Evolutionary conservation across 2,329 filamentous ascomycete species (phyloP).

Genomic region (Atkinsonella hypoxylon): DNA sequence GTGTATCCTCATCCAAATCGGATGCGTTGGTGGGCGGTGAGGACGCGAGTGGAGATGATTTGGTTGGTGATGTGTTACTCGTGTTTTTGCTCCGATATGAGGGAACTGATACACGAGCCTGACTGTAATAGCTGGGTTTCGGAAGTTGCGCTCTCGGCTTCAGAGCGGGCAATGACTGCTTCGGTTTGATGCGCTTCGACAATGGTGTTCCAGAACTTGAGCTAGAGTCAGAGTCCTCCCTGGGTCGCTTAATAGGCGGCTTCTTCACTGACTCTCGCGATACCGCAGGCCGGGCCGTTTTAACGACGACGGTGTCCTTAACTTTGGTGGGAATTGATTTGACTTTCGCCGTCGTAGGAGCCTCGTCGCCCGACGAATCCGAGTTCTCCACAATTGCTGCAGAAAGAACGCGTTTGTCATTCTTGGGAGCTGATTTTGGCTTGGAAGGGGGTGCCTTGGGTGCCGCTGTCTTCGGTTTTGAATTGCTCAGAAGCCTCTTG

Average conservation of each 20-base stretch:
- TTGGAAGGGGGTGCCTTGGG: conserved; percentile 30
- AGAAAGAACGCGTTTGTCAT: conserved; percentile 36
- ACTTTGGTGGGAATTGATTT: conserved; percentile 18
- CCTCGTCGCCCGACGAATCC: conserved; percentile 40
- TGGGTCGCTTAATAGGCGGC: conserved; percentile 35
- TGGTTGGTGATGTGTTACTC: conserved; percentile 46
- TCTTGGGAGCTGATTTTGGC: conserved; percentile 20
- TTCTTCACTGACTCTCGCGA: conserved; percentile 21
- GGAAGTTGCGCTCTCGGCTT: conserved; percentile 33
- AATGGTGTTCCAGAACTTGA: conserved; percentile 48
- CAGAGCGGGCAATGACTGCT: conserved; percentile 23
- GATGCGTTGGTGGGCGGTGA: conserved; percentile 55
- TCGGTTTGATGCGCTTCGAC: conserved; percentile 44
- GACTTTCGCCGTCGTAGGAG: conserved; percentile 17
- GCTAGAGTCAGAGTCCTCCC: conserved; percentile 42
- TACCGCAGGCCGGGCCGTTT: conserved; percentile 20
- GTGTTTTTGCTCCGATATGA: conserved; percentile 28
- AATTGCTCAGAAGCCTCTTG: conserved; percentile 36
- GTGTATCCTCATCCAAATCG: conserved; percentile 39
- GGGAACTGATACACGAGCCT: conserved; percentile 20
- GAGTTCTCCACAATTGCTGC: conserved; percentile 46
- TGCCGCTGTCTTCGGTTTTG: conserved; percentile 21
- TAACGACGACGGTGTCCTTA: conserved; percentile 22
- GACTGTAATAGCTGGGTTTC: conserved; percentile 34
- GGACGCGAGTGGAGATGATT: conserved; percentile 53